Conservation (phyloP, 305 asterid species). For the Solanum hybrid region DNA sequence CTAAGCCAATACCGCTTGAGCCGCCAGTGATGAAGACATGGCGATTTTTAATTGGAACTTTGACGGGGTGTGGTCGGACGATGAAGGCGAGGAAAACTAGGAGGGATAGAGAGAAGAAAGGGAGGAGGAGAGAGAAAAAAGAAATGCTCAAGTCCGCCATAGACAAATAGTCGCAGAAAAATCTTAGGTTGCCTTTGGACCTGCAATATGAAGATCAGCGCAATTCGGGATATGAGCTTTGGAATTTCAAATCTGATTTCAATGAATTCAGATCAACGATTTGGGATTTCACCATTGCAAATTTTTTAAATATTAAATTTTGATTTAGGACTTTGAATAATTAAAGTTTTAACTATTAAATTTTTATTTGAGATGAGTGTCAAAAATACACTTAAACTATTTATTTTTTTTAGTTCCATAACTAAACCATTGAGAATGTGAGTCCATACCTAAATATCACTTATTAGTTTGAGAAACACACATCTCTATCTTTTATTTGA, state of each 20-base stretch:
- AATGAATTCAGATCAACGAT: background rate
- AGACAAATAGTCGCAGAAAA: background rate
- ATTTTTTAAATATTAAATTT: no score
- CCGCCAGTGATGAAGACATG: constrained; percentile 97
- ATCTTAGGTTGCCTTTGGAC: background rate
- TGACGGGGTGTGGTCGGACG: constrained; percentile 60
- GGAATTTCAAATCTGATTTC: background rate
- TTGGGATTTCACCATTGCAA: background rate
- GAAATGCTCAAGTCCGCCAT: background rate
- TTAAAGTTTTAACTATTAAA: no score
- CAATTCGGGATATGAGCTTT: background rate
- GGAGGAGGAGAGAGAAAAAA: constrained; percentile 29
- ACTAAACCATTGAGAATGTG: no score
- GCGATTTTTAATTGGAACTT: constrained; percentile 65
- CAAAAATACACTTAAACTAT: no score
- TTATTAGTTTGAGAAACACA: no score
- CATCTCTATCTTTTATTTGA: no score
- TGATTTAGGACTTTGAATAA: no score
- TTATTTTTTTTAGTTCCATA: no score
- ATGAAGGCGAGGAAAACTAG: constrained; percentile 55
- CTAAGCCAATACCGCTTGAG: constrained; percentile 95
- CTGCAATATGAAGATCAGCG: background rate
- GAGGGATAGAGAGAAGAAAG: constrained; percentile 43
- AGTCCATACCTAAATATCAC: no score
- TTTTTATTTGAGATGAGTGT: no score